Base-by-base conservation (phyloP, 2,329 filamentous ascomycete genomes). In the Ceratocystis colombiana region DNA sequence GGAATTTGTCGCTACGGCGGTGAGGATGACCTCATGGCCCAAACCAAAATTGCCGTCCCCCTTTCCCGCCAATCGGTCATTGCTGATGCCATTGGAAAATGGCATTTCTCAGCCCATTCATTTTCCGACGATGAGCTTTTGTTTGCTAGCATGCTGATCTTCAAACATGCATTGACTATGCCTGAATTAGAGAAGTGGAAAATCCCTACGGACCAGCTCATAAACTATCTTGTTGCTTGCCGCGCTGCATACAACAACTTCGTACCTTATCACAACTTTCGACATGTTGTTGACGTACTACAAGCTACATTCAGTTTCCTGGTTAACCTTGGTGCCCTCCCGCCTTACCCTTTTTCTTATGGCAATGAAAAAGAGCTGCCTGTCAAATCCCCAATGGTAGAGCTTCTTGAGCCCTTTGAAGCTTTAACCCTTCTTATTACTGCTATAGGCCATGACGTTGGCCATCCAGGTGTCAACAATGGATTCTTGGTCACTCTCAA, bases 391-490 rank as follows among this genome's bases (percentile, higher is more conserved):
- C 83, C 88, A 0, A 83, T 96, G 61, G 89, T 88, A 2, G 79
- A 82, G 57, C 79, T 97, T 28, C 79, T 99, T n/a, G 82, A 83
- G 62, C 91, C 93, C 0, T 90, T 96, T 70, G 92, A 97, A 74
- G 89, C 89, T 4, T 80, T 99, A 64, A 93, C 91, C 0, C 82
- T 99, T 2, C 81, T 99, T 59, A 88, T 97, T 70, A 93, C 93
- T 7, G 94, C 94, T n/a, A 95, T 99, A 72, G 94, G 94, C 53
- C 94, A 99, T 71, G 94, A 99, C 74, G 94, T 97, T 48, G 94
- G 94, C 25, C 94, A 99, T 73, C 94, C 94, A 0, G 94, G 94
- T 66, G 94, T 99, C 72, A 99, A 97, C 78, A 99, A 99, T 74
- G 91, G 93, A 37, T 99, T 99, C 73, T 80, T 99, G 4, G 86